Base-by-base conservation (phyloP, 202 grass and related monocot genomes). In the Musa balbisiana region DNA sequence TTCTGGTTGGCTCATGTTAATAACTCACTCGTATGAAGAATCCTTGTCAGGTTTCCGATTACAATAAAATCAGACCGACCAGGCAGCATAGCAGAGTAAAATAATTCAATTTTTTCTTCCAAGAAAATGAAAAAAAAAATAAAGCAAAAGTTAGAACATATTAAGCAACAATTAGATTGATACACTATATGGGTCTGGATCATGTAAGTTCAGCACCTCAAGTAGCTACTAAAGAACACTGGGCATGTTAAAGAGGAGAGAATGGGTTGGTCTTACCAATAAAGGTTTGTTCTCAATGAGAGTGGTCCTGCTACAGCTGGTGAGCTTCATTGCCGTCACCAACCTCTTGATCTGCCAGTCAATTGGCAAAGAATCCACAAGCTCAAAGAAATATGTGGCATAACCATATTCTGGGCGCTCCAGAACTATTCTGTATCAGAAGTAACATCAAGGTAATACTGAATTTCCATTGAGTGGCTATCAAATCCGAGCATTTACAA, bases 391-490 rank as follows among this genome's bases (percentile, higher is more conserved):
- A 80, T 97, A 97, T 10, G 93, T 97, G 20, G 93, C 93, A 82
- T 89, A 97, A 26, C 93, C 93, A 77, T 97, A 93, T 84, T 97
- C 93, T 76, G 93, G 93, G 9, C 93, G 90, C 79, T 97, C 93
- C 83, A 97, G 76, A 82, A 97, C 94, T 76, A 97, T 87, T 83
- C 94, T 97, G 84, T 66, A 76, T 78, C 69, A 77, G 43, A 69
- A 66, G 29, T 62, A 77, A 71, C 82, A 17, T 27, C 2, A 54
- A 76, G 67, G 69, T 55, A 62, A 14, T 74, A 84, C 14, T 88
- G 23, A 52, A 63, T 50, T 50, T 52, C 27, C 21, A 10, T 22
- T 67, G 64, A 27, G 15, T 26, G 8, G 21, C 64, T 43, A 52
- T 12, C 50, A 72, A 22, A 72, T 19, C 11, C 13, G 53, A 19